phyloP scores from a whole-genome alignment of 1,139 yeast genomes.

The Blastobotrys niveus region DNA sequence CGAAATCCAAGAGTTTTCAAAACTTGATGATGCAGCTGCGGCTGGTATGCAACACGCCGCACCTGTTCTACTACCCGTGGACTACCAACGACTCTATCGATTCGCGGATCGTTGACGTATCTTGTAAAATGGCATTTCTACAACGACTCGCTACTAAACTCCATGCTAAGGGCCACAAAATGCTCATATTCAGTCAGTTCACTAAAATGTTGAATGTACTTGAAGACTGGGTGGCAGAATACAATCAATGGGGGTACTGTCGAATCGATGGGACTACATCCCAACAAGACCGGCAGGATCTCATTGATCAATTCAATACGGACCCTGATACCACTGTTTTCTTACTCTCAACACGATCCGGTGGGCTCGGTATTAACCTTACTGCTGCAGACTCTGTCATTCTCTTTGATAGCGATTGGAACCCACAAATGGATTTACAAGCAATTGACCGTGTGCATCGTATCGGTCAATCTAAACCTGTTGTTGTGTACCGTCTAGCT shows the following conservation, averaged over 20 bases:
- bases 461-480: constrained; percentile 84
- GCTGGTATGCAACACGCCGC: constrained; percentile 79
- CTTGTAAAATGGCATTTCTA: constrained; percentile 67
- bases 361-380: constrained; percentile 87
- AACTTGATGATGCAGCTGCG: constrained; percentile 79
- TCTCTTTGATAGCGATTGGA: constrained; percentile 91
- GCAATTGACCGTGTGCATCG: constrained; percentile 96
- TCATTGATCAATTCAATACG: constrained; percentile 51
- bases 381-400: constrained; percentile 86
- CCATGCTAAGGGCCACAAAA: constrained; percentile 51
- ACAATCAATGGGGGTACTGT: constrained; percentile 44
- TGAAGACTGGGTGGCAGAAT: constrained; percentile 58
- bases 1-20: constrained; percentile 44
- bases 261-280: constrained; percentile 73
- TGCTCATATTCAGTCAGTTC: constrained; percentile 79
- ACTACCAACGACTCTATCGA: constrained; percentile 37
- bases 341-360: constrained; percentile 83
- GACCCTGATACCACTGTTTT: constrained; percentile 44
- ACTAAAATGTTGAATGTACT: constrained; percentile 70
- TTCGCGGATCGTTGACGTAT: constrained; percentile 42
- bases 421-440: constrained; percentile 92
- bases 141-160: constrained; percentile 55
- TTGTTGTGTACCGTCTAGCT: constrained; percentile 70
- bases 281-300: constrained; percentile 59
- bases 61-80: constrained; percentile 77